Percentiles rank a stretch among this genome's conserved stretches.
These are phyloP conservation scores for Talaromyces sp. DNA, from an alignment of 2,329 filamentous ascomycete species.

Conservation along the genomic window DNA sequence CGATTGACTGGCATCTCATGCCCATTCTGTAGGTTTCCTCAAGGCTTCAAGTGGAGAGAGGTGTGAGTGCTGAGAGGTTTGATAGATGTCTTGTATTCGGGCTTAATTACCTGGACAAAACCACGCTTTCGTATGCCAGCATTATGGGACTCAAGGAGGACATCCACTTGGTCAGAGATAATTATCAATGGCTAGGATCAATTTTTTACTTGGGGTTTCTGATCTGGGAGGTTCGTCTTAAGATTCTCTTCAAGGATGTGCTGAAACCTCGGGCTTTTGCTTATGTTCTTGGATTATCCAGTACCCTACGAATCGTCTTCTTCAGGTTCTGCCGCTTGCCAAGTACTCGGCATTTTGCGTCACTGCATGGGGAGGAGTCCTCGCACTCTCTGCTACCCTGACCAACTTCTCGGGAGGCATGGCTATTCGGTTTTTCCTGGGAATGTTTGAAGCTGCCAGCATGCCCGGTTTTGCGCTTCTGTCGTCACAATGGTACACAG, in stretches of 20 bases:
- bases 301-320: not conserved
- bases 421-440: conserved; percentile 1
- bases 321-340: not conserved
- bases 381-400: not conserved
- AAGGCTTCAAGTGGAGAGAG: not conserved
- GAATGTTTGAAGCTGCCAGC: conserved; percentile 6
- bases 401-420: not conserved
- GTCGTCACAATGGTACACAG: not conserved
- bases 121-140: not conserved
- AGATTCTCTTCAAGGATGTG: not conserved
- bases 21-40: conserved; percentile 31
- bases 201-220: not conserved
- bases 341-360: not conserved
- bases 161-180: not conserved
- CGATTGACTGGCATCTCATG: conserved; percentile 54
- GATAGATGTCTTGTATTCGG: not conserved
- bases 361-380: conserved; percentile 1
- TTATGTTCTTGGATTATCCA: not conserved
- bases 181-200: not conserved
- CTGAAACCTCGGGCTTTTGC: not conserved
- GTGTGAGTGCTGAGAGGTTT: not conserved
- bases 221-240: not conserved
- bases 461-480: not conserved
- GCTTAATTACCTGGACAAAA: not conserved
- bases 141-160: not conserved